phyloP scores from a whole-genome alignment of 805 yeast species.

The Huiozyma sinensis region DNA sequence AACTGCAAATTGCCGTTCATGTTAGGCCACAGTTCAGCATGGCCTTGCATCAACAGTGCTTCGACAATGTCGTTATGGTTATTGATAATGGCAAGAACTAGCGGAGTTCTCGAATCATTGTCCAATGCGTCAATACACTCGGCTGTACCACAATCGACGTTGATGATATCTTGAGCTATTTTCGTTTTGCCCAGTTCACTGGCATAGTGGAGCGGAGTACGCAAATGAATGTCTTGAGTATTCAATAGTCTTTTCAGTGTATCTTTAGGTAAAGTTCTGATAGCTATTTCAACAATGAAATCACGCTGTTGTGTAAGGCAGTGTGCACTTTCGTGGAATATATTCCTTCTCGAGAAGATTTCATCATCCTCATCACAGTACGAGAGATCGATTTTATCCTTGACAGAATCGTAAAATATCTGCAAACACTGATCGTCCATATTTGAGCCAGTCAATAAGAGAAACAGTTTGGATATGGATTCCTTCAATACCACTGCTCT shows the following conservation, averaged over 20 bases:
- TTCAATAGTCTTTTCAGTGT: slow-evolving; percentile 23
- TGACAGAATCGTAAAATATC: slow-evolving; percentile 31
- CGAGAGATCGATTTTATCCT: slow-evolving; percentile 42
- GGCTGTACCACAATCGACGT: too few relatives aligned
- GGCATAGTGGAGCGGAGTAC: slow-evolving; percentile 83
- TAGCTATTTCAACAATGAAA: slow-evolving; percentile 21
- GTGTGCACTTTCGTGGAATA: slow-evolving; percentile 58
- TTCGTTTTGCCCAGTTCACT: slow-evolving; percentile 46
- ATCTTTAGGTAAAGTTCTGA: slow-evolving; percentile 12
- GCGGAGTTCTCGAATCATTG: slow-evolving; percentile 71
- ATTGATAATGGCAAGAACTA: slow-evolving; percentile 66
- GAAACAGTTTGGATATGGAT: slow-evolving; percentile 56
- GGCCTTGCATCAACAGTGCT: slow-evolving; percentile 38
- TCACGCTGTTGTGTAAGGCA: slow-evolving; percentile 19
- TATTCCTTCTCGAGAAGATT: slow-evolving; percentile 51
- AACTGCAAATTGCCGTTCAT: slow-evolving; percentile 26
- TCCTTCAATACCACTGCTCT: slow-evolving; percentile 14
- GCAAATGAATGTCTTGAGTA: slow-evolving; percentile 55
- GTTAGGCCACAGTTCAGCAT: slow-evolving; percentile 16
- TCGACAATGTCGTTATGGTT: slow-evolving; percentile 45
- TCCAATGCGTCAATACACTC: slow-evolving; percentile 37
- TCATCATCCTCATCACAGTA: slow-evolving; percentile 48
- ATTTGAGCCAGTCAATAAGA: slow-evolving; percentile 51
- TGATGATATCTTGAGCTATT: slow-evolving; percentile 23
- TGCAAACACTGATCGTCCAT: slow-evolving; percentile 47